Evolutionary conservation across 495 filamentous ascomycete species (phyloP).

Genomic region (Entonaema liquescens): DNA sequence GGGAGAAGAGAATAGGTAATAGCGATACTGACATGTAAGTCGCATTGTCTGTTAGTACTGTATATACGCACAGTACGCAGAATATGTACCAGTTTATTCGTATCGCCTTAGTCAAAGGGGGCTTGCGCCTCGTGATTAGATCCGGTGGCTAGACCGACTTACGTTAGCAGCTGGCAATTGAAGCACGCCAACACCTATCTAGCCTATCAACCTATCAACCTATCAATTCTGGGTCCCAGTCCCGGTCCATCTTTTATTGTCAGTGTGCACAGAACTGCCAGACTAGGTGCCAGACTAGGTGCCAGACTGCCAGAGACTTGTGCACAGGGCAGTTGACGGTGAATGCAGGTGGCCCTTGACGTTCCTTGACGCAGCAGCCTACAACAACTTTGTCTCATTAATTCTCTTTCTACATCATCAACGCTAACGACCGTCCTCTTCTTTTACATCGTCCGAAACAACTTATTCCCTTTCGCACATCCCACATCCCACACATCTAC

Average conservation of each 20-base stretch:
- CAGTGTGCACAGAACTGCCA: no score
- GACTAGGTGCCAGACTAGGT: no score
- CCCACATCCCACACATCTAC: conserved; percentile 19
- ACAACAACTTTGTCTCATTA: conserved; percentile 48
- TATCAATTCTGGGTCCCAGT: background rate
- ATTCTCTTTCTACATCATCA: conserved; percentile 49
- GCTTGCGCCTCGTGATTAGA: conserved; percentile 41
- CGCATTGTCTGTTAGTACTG: no score
- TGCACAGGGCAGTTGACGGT: conserved; percentile 39
- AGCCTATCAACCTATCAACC: background rate
- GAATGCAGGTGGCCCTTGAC: conserved; percentile 35
- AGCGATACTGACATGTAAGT: no score
- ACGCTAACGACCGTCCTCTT: conserved; percentile 11
- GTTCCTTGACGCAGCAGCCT: conserved; percentile 41
- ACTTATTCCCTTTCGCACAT: background rate
- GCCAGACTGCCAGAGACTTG: background rate
- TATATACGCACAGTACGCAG: no score
- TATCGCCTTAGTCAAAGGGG: conserved; percentile 14
- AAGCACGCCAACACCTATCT: conserved; percentile 2
- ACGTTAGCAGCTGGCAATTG: conserved; percentile 39
- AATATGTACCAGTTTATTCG: background rate
- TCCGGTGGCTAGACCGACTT: conserved; percentile 39
- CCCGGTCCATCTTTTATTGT: background rate
- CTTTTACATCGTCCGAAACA: conserved; percentile 29
- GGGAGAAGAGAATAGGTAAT: no score